Conservation (phyloP, 306 rosid species). For the Ziziphus jujuba region DNA sequence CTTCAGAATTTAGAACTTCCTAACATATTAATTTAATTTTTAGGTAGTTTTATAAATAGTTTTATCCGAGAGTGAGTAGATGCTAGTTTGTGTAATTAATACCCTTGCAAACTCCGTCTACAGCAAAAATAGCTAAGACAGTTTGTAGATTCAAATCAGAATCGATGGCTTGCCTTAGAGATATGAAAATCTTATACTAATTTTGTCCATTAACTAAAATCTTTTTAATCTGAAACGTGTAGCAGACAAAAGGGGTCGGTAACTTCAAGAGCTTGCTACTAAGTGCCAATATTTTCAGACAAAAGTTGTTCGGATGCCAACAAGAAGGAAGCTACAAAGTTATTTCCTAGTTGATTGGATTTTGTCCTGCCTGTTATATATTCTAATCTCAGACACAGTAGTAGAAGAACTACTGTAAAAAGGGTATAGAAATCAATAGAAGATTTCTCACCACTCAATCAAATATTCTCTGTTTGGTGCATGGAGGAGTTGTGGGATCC, state of each 20-base stretch:
- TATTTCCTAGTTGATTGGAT: not conserved
- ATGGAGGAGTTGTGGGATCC: not conserved
- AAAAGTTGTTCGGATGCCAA: conserved; percentile 20
- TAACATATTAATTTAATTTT: no score
- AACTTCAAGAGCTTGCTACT: conserved; percentile 30
- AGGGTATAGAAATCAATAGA: no score
- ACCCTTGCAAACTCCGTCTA: no score
- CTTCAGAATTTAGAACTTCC: not conserved
- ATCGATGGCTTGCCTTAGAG: no score
- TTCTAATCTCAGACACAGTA: not conserved
- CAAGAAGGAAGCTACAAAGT: conserved; percentile 22
- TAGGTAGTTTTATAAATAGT: no score
- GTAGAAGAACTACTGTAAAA: no score
- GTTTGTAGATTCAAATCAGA: not conserved
- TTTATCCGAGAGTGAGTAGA: no score
- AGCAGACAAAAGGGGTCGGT: conserved; percentile 28
- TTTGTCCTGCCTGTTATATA: not conserved
- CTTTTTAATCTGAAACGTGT: not conserved
- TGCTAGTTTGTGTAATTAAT: no score
- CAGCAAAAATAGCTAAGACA: no score
- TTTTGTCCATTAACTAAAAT: not conserved
- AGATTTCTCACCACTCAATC: not conserved
- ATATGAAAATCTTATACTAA: no score
- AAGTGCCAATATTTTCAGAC: conserved; percentile 7
- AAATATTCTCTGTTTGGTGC: no score